Base-by-base conservation (phyloP, 2,329 filamentous ascomycete genomes). In the Domatiomyces catenatus region DNA sequence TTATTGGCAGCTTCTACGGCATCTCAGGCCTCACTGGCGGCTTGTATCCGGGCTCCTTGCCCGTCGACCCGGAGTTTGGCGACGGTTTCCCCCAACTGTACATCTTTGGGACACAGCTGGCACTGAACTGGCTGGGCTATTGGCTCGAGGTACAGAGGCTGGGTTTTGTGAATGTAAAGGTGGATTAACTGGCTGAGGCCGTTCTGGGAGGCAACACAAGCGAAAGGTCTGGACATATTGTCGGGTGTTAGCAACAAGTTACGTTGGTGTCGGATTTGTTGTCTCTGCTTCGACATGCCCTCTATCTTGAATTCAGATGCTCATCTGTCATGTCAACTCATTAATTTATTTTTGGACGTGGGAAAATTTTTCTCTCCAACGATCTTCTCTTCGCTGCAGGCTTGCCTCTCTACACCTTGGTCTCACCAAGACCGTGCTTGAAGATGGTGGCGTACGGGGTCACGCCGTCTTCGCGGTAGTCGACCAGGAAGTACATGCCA, bases 361-460 rank as follows among this genome's bases (percentile, higher is more conserved):
- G 22, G 22, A 6, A 6, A 24, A 24, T 24, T 24, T 24, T 24
- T 24, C 22, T 24, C 32, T 39, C 32, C 32, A 39, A 39, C 10
- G 32, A 39, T 39, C 10, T 15, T 5, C 32, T 15, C 32, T 15
- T 39, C 12, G 15, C 32, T 39, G 32, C 5, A 12, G 8, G 32
- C 32, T 15, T 12, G 32, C 32, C 32, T 15, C 32, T 39, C 10
- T 90, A 98, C 62, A 96, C 88, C 86, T 98, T 96, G 76, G 80
- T 81, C 75, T 84, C 83, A 62, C 73, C 75, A 58, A 96, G 72
- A 66, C 90, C 92, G 74, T 95, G 84, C 81, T 96, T 95, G 90
- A 89, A 96, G 74, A 93, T 73, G 60, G 80, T 84, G 63, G 94
- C 76, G 67, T 78, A 98, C 54, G 92, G 92, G 50, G 90, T 96